Evolutionary conservation across 495 filamentous ascomycete genomes (phyloP).

Genomic region (Xylaria longipes): DNA sequence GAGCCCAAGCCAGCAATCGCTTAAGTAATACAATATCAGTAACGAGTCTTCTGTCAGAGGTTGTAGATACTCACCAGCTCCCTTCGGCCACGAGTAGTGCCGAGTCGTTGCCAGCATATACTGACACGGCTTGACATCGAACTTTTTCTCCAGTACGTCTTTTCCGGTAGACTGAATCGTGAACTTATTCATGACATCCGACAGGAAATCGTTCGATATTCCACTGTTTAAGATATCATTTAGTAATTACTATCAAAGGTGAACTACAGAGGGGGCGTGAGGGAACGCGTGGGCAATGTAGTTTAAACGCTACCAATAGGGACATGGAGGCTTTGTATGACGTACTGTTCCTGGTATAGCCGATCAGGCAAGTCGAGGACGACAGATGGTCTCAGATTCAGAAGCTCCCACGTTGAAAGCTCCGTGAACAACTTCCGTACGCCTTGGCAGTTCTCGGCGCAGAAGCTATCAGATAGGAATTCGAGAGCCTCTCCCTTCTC

Average conservation of each 20-base stretch:
- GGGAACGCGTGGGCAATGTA: not conserved
- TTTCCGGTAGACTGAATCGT: constrained; percentile 52
- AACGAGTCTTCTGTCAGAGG: not conserved
- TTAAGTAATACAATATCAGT: constrained; percentile 18
- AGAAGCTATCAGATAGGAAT: constrained; percentile 45
- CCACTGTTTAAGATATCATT: constrained; percentile 1
- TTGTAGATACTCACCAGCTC: constrained; percentile 38
- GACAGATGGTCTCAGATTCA: constrained; percentile 50
- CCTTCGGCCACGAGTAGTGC: constrained; percentile 60
- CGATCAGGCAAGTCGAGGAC: constrained; percentile 49
- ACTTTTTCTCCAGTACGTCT: constrained; percentile 42
- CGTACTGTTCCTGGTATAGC: constrained; percentile 46
- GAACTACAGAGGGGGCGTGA: not conserved
- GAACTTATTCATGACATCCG: constrained; percentile 43
- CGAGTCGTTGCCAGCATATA: constrained; percentile 47
- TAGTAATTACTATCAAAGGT: not conserved
- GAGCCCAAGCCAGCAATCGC: constrained; percentile 55
- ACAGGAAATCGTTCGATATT: constrained; percentile 37
- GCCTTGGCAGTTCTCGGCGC: constrained; percentile 44
- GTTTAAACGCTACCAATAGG: not conserved
- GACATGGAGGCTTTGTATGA: constrained; percentile 30
- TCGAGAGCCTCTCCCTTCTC: constrained; percentile 38
- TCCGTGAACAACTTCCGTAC: constrained; percentile 42
- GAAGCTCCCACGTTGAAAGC: constrained; percentile 53
- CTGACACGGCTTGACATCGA: constrained; percentile 39